Evolutionary conservation across 2,329 filamentous ascomycete genomes (phyloP), one percentile per base, ranked within the genome.

Genomic region (Paraconiothyrium brasiliense): DNA sequence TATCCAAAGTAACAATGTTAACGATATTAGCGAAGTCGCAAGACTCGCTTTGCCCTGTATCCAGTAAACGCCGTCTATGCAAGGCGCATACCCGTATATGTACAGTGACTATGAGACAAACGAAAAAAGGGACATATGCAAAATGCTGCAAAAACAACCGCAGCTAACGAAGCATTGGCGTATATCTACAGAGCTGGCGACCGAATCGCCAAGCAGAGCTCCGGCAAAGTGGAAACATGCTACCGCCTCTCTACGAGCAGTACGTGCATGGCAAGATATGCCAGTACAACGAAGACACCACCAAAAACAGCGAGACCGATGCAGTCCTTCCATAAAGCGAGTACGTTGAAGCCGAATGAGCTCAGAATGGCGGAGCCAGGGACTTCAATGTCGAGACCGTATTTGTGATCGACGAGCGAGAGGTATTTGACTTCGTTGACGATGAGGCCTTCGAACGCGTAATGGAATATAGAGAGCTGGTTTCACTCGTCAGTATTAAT

Each of bases 341-440:
- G 84, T 32, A 94, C 96, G 74, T 97, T 86, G 78, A 99, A 99
- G 1, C 95, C 95, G 78, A 99, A 99, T 0, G 92, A 93, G 78
- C 92, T 97, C 58, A 99, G 82, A 68, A 99, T 99, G 0, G 93
- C 92, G 0, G 94, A 93, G 37, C 95, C 95, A 0, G 95, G 95
- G 0, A 99, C 93, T 56, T 95, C 94, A 65, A 99, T 99, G 73
- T 98, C 93, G 5, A 99, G 87, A 6, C 95, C 95, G 63, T 97
- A 97, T 80, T 98, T 96, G 79, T 95, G 90, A 77, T 99, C 95
- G 46, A 96, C 88, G 30, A 99, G 86, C 0, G 92, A 94, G 47
- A 99, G 84, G 71, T 93, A 92, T 30, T 93, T 89, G 50, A 97
- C 96, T 81, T 99, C 95, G 75, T 98, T 99, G 70, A 99, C 95